Evolutionary conservation across 1,139 yeast species (phyloP), one percentile per base, ranked within the genome.

Genomic region (Pichia terricola): DNA sequence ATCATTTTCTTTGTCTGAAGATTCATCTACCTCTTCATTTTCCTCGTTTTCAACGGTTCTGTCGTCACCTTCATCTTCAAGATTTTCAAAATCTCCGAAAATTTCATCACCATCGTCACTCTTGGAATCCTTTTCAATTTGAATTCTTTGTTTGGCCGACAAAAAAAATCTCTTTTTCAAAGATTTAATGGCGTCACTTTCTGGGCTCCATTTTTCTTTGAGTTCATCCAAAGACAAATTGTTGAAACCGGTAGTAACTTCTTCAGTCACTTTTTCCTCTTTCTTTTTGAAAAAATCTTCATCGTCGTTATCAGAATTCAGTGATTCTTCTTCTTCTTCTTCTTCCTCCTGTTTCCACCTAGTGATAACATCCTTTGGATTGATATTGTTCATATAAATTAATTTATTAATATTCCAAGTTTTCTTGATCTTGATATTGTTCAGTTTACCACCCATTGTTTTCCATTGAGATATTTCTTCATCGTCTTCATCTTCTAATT

Each of bases 381-480:
- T 75, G 37, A 87, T 68, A 53, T 84, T 83, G 45, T 80, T 77
- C 76, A 83, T 71, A 60, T 91, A 91, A 9, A 91, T 67, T 45
- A 91, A 67, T 58, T 84, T 86, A 56, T 83, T 80, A 49, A 91
- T 77, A 60, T 91, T 85, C 89, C 94, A 85, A 49, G 69, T 66
- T 69, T 77, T 62, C 63, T 66, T 55, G 3, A 69, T 68, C 30
- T 67, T 53, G 34, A 64, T 57, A 57, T 61, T 46, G 50, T 68
- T 62, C 64, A 73, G 44, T 59, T 62, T 52, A 48, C 62, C 45
- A 47, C 73, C 57, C 56, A 66, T 47, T 45, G 53, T 31, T 56
- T 66, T 44, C 68, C 72, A 51, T 40, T 58, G 41, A 3, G 50
- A 39, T 1, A 34, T 54, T 5, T 52, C 54, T n/a, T 53, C 57